Evolutionary conservation across 2,329 filamentous ascomycete species (phyloP).

Genomic region (Botryotinia calthae): DNA sequence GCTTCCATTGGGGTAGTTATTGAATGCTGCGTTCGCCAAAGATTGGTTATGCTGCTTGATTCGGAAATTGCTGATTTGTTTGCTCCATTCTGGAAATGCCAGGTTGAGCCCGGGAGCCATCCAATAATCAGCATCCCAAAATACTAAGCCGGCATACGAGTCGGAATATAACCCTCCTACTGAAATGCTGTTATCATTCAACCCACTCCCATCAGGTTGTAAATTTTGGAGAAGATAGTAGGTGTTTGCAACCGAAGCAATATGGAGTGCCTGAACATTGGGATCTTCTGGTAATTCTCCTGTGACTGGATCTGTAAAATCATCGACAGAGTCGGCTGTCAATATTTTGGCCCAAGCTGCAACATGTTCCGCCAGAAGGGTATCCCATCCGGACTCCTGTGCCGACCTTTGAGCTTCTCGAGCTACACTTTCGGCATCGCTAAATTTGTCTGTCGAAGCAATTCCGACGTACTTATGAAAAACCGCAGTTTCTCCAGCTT

Average conservation of each 20-base stretch:
- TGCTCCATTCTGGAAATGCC: constrained; percentile 59
- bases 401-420: constrained; percentile 52
- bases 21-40: constrained; percentile 57
- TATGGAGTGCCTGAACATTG: constrained; percentile 53
- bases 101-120: constrained; percentile 59
- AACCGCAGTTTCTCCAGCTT: constrained; percentile 51
- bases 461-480: constrained; percentile 67
- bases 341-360: constrained; percentile 62
- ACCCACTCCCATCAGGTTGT: constrained; percentile 47
- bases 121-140: constrained; percentile 43
- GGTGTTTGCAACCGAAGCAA: constrained; percentile 53
- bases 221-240: constrained; percentile 55
- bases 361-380: constrained; percentile 54
- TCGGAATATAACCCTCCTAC: constrained; percentile 68
- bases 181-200: constrained; percentile 62
- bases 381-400: constrained; percentile 52
- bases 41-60: constrained; percentile 58
- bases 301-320: constrained; percentile 55
- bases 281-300: constrained; percentile 58
- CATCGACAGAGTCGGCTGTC: constrained; percentile 60
- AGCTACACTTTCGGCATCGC: constrained; percentile 54
- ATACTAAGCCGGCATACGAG: constrained; percentile 59
- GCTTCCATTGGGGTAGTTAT: constrained; percentile 55
- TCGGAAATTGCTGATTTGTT: constrained; percentile 64
- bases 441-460: constrained; percentile 67